phyloP scores from a whole-genome alignment of 108 stramenopile species.

The Nannochloropsis oceanica region DNA sequence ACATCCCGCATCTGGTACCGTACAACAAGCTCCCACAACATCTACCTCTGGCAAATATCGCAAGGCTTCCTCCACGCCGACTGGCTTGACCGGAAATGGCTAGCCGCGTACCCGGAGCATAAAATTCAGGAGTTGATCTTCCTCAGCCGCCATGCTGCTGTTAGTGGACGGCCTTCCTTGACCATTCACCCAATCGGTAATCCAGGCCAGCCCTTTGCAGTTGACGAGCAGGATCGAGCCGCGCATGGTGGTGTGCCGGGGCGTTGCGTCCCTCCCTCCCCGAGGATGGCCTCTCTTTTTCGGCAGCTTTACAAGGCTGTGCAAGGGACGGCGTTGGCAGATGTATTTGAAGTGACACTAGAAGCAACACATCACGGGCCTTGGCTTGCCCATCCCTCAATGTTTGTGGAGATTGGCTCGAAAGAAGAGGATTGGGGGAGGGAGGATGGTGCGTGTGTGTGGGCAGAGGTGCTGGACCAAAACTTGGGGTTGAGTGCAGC shows the following conservation, averaged over 20 bases:
- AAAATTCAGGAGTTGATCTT: neutral
- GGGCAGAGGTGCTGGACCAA: neutral
- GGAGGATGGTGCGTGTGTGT: neutral
- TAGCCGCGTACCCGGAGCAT: neutral
- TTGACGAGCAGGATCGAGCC: neutral
- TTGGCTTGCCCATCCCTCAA: neutral
- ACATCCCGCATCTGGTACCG: neutral
- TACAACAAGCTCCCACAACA: neutral
- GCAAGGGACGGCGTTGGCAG: neutral
- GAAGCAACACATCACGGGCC: neutral
- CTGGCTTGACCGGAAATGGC: neutral
- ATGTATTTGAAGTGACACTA: neutral
- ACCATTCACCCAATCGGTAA: neutral
- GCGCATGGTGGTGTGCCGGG: neutral
- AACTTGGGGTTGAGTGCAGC: neutral
- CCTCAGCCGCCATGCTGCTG: neutral
- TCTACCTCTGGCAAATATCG: neutral
- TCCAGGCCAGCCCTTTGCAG: neutral
- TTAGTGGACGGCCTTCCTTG: neutral
- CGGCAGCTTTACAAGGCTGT: neutral
- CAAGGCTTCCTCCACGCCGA: neutral
- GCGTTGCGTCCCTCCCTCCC: neutral
- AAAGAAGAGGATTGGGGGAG: neutral
- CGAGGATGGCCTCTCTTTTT: neutral
- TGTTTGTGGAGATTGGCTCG: neutral